Evolutionary conservation across 768 basidiomycete species (phyloP), one percentile per base, ranked within the genome.

Genomic region (Pulveroboletus frians): DNA sequence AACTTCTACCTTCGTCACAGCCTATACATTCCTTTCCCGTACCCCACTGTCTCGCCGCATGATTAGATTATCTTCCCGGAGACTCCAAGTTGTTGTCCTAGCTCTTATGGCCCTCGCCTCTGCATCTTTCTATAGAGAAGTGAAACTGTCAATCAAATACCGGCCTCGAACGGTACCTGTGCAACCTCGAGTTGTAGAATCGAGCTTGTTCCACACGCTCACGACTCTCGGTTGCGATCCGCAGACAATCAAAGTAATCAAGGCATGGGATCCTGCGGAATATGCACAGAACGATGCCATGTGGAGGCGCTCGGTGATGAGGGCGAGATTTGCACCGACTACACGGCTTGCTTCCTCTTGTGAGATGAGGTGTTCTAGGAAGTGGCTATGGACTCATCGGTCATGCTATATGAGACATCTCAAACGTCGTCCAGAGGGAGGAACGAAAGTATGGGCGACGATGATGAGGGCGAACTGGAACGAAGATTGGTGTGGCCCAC

Each of bases 41-140:
- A 77, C 11, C 76, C 76, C 42, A 76, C 75, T 51, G n/a, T 76
- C 75, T 11, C 69, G 62, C 6, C 61, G n/a, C n/a, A n/a, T n/a
- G n/a, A n/a, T n/a, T n/a, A n/a, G n/a, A n/a, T n/a, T n/a, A n/a
- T n/a, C n/a, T 50, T 76, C 73, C 49, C 69, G 71, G 23, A 76
- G 53, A 47, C 66, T 63, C 27, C 77, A 66, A 6, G 76, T 75
- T 32, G 63, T 71, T n/a, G 72, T 68, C 39, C 76, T 67, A 3
- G 75, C 75, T 21, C 64, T 62, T 2, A 76, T 69, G 2, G 77
- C 76, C 8, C 69, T 65, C 0, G 73, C 70, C 48, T 78, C 77
- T 5, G 76, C 76, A 48, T 70, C 71, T 43, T 72, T 67, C 23
- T 74, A 68, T 56, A 73, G 67, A 3, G 65, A 59, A 39, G 74